A percentile compares a stretch with the other conserved stretches of the same genome.
Conservation (phyloP, 2,329 filamentous ascomycete species). For the Corinectria fuckeliana region DNA sequence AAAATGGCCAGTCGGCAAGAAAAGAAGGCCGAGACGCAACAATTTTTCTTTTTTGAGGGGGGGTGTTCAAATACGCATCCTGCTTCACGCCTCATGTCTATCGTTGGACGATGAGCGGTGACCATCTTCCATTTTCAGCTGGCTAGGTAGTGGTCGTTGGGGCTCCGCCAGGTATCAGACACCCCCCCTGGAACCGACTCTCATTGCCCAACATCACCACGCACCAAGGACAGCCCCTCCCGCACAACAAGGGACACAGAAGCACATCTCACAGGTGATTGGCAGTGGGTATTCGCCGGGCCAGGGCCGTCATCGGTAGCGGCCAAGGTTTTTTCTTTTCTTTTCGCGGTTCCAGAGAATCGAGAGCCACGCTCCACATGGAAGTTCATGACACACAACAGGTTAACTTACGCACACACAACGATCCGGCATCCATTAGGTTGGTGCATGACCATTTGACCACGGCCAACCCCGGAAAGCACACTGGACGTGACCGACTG, state of each 20-base stretch:
- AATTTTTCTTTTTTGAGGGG: not conserved
- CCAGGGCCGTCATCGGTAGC: conserved; percentile 32
- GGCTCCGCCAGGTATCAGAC: conserved; percentile 25
- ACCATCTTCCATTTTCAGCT: conserved; percentile 30
- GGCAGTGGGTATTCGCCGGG: conserved; percentile 28
- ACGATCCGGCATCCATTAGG: conserved; percentile 34
- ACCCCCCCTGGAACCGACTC: conserved; percentile 28
- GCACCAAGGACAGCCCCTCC: conserved; percentile 37
- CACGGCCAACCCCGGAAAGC: conserved; percentile 23
- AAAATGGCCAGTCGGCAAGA: not conserved
- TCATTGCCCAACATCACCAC: conserved; percentile 29
- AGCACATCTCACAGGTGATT: conserved; percentile 30
- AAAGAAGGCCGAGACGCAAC: conserved; percentile 8
- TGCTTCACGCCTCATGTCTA: conserved; percentile 6
- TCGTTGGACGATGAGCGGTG: conserved; percentile 26
- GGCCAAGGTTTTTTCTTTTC: conserved; percentile 35
- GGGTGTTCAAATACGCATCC: conserved; percentile 1
- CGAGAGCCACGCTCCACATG: conserved; percentile 42
- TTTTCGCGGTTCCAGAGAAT: conserved; percentile 42
- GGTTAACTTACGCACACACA: conserved; percentile 28
- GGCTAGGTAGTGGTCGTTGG: conserved; percentile 25
- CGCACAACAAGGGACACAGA: conserved; percentile 31
- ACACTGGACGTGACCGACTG: conserved; percentile 22
- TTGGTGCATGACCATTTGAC: conserved; percentile 29
- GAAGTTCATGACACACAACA: conserved; percentile 37